Evolutionary conservation across 768 basidiomycete species (phyloP).

Genomic region (Termitomyces sp.): DNA sequence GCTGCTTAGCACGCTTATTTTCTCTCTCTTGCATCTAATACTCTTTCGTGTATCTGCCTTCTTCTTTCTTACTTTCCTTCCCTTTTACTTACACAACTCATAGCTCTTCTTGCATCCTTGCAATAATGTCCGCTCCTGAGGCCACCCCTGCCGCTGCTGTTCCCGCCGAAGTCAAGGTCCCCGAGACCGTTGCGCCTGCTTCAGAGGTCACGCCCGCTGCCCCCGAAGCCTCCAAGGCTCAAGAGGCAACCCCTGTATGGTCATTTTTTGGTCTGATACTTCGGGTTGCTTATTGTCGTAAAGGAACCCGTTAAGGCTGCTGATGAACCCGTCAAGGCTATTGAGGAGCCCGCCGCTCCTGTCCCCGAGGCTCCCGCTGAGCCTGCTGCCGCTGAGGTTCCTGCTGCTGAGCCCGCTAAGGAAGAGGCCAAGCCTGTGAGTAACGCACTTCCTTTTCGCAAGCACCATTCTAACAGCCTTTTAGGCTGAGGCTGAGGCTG

Average conservation of each 20-base stretch:
- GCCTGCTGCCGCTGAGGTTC: conserved; percentile 21
- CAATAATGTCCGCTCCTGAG: conserved; percentile 85
- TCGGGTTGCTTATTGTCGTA: not conserved
- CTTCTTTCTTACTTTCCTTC: conserved; percentile 10
- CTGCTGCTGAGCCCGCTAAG: conserved; percentile 28
- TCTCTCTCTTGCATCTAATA: conserved; percentile 60
- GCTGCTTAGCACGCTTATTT: conserved; percentile 47
- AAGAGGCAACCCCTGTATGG: conserved; percentile 26
- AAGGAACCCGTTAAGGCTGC: conserved; percentile 8
- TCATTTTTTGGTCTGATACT: not conserved
- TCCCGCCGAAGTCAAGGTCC: conserved; percentile 52
- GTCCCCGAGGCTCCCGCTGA: conserved; percentile 22
- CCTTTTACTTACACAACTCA: conserved; percentile 15
- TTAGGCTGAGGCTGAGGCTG: conserved; percentile 40
- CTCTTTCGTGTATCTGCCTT: conserved; percentile 42
- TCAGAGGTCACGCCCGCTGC: conserved; percentile 49
- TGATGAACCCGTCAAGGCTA: conserved; percentile 31
- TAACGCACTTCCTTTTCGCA: conserved; percentile 5
- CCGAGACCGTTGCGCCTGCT: conserved; percentile 39
- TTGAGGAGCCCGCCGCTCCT: conserved; percentile 21
- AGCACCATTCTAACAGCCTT: conserved; percentile 10
- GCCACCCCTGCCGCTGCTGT: conserved; percentile 42
- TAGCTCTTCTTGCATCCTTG: conserved; percentile 58
- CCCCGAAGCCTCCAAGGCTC: conserved; percentile 48
- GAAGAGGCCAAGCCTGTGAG: conserved; percentile 44